Base-by-base conservation (phyloP, 2,329 filamentous ascomycete species). In the Diaporthe sp. region DNA sequence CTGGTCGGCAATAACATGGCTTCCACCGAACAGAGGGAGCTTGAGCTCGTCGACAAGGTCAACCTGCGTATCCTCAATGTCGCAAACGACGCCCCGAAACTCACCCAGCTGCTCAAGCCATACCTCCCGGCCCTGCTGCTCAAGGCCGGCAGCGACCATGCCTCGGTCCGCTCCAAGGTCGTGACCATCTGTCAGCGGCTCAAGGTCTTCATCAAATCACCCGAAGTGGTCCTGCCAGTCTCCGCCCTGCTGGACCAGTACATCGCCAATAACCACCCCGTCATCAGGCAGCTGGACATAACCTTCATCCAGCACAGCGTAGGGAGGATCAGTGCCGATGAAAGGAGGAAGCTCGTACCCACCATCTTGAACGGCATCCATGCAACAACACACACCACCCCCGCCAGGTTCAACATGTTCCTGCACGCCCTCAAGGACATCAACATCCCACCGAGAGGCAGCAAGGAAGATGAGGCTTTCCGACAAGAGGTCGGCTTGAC, bases 261-360 rank as follows among this genome's bases (percentile, higher is more conserved):
- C 88, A 98, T 97, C 83, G 91, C 94, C 31, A 91, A 91, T 51
- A 88, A 92, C 53, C 93, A 92, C 17, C 87, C 92, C 1, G 88
- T 98, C 51, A 91, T 99, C 78, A 93, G 95, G 77, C 94, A 98
- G 82, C 94, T 98, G 79, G 96, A 98, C 84, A 87, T 98, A 55
- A 89, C 94, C 25, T 98, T 98, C 82, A 94, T 98, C 51, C 94
- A 97, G 81, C 95, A 98, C 81, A 97, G 96, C 57, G 80, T 91
- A 39, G 83, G 86, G 57, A 87, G 89, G 4, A 82, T 90, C 31
- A 83, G 86, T 44, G 83, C 86, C 17, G 81, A 88, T 72, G 93
- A 96, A 57, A 91, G 95, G 79, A 89, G 93, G 49, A 91, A 92
- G 15, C 86, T 98, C 6, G 84, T 98, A n/a, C 92, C 95, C 2